These are phyloP conservation scores for Aspergillus coremiiformis DNA, from an alignment of 495 filamentous ascomycete species.

Conservation along the genomic window DNA sequence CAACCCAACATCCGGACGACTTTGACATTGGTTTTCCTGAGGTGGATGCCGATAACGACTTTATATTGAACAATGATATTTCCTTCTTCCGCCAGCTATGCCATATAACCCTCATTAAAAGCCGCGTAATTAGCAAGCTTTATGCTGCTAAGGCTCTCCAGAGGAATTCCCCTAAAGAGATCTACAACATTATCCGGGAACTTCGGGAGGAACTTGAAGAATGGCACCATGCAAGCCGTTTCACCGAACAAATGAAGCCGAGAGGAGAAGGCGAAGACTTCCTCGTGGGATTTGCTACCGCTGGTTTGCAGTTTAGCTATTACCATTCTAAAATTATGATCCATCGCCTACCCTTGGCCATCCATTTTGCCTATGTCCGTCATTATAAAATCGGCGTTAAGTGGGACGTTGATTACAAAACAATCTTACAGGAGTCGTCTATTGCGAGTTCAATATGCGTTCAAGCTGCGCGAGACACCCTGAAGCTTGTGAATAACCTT, in stretches of 20 bases:
- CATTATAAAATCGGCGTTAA: slow-evolving; percentile 1
- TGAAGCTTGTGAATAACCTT: slow-evolving; percentile 85
- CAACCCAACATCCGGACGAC: slow-evolving; percentile 88
- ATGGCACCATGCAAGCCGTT: slow-evolving; percentile 78
- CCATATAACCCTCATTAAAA: slow-evolving; percentile 79
- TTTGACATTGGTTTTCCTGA: slow-evolving; percentile 90
- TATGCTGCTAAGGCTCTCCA: slow-evolving; percentile 83
- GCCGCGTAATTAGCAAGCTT: slow-evolving; percentile 80
- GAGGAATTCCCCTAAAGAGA: slow-evolving; percentile 67
- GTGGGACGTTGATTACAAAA: slow-evolving; percentile 3
- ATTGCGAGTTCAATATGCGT: slow-evolving; percentile 77
- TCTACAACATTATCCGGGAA: slow-evolving; percentile 81
- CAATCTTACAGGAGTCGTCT: slow-evolving; percentile 70
- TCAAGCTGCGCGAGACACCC: slow-evolving; percentile 79
- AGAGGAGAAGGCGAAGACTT: slow-evolving; percentile 78
- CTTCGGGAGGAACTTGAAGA: slow-evolving; percentile 80
- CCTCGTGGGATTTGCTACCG: slow-evolving; percentile 76
- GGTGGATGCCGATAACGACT: slow-evolving; percentile 64
- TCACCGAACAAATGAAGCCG: slow-evolving; percentile 68
- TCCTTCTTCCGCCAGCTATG: slow-evolving; percentile 87
- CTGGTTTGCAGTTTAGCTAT: slow-evolving; percentile 85
- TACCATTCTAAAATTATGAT: slow-evolving; percentile 96
- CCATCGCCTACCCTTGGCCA: slow-evolving; percentile 88
- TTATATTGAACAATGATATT: slow-evolving; percentile 63
- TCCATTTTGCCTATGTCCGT: slow-evolving; percentile 49